phyloP scores from a whole-genome alignment of 2,329 filamentous ascomycete genomes.

The Trichoderma afroharzianum region DNA sequence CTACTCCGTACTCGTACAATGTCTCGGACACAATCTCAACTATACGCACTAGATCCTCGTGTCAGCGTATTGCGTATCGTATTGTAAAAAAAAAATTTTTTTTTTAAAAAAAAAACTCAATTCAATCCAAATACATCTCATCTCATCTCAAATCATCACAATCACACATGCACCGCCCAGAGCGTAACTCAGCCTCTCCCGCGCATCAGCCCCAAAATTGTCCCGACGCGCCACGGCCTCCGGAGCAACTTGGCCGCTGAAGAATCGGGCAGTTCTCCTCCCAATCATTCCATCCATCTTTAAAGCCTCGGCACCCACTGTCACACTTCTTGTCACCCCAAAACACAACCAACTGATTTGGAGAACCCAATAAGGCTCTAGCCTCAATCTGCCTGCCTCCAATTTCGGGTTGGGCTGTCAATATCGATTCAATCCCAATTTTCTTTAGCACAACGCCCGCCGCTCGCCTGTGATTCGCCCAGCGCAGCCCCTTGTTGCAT shows the following conservation, averaged over 20 bases:
- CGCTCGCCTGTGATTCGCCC: not conserved
- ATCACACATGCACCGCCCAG: not conserved
- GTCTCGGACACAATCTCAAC: not conserved
- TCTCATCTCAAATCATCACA: not conserved
- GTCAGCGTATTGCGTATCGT: not conserved
- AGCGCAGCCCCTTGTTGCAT: not conserved
- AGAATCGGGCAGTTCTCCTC: not conserved
- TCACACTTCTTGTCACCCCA: not conserved
- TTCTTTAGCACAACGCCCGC: not conserved
- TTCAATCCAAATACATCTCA: not conserved
- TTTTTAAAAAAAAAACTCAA: not conserved
- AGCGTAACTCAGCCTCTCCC: not conserved
- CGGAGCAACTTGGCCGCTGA: slow-evolving; percentile 1
- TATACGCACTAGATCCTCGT: not conserved
- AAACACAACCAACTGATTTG: not conserved
- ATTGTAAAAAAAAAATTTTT: too few relatives aligned
- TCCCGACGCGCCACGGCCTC: slow-evolving; percentile 6
- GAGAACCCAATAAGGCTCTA: not conserved
- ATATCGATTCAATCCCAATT: not conserved
- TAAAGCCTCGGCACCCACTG: not conserved
- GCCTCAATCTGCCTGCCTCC: not conserved
- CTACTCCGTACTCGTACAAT: not conserved
- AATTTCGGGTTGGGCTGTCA: too few relatives aligned
- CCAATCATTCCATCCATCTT: not conserved
- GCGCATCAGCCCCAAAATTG: not conserved